Conservation (phyloP, 306 rosid species). For the Myrica gale region DNA sequence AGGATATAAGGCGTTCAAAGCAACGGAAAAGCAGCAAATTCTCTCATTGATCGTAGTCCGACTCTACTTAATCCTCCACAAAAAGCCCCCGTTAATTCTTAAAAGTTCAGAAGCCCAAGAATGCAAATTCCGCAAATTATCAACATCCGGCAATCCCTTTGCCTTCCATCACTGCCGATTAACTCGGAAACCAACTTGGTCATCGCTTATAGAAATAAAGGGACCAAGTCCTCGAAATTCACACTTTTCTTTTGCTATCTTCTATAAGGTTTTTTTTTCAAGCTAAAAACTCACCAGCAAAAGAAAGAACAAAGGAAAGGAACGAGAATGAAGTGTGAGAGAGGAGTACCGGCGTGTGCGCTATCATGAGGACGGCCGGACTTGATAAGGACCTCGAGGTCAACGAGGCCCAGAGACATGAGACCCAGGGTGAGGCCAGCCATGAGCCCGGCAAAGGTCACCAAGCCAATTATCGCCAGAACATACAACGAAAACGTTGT, state of each 20-base stretch:
- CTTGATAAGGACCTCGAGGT: conserved; percentile 92
- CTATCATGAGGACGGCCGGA: conserved; percentile 98
- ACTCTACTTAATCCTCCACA: background rate
- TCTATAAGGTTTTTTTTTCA: background rate
- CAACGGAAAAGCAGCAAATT: background rate
- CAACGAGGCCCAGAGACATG: conserved; percentile 94
- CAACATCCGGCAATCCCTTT: background rate
- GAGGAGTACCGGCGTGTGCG: conserved; percentile 54
- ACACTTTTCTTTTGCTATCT: background rate
- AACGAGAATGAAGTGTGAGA: background rate
- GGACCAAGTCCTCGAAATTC: background rate
- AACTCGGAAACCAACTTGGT: background rate
- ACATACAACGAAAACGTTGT: conserved; percentile 53
- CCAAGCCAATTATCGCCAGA: conserved; percentile 55
- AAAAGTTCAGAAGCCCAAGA: background rate
- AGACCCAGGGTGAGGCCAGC: conserved; percentile 98
- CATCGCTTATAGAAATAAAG: background rate
- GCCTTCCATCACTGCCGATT: background rate
- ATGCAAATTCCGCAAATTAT: background rate
- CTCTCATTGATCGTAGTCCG: background rate
- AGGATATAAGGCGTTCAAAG: conserved; percentile 10
- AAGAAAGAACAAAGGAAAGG: background rate
- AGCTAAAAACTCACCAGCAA: background rate
- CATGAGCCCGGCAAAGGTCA: conserved; percentile 86
- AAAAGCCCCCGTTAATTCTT: background rate